These are phyloP conservation scores for Quercus cerris DNA, from an alignment of 306 rosid genomes.

Conservation along the genomic window DNA sequence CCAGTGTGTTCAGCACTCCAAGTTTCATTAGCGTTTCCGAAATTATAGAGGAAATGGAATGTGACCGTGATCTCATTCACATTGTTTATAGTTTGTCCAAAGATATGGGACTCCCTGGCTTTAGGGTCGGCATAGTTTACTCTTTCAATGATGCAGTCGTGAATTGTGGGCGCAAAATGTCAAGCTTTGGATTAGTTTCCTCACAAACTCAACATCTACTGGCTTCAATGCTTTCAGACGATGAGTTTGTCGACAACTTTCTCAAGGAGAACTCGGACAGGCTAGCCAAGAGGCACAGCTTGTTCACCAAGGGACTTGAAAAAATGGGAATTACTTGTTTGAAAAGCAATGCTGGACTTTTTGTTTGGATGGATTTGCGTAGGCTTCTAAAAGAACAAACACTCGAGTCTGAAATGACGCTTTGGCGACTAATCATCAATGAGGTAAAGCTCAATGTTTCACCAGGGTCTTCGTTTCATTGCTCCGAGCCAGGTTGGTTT, in stretches of 20 bases:
- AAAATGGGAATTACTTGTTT: constrained; percentile 57
- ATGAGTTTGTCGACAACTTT: constrained; percentile 41
- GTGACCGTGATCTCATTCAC: constrained; percentile 65
- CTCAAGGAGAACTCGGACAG: constrained; percentile 55
- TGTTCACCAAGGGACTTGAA: constrained; percentile 51
- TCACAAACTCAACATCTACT: constrained; percentile 75
- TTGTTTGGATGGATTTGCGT: constrained; percentile 80
- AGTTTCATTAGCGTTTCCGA: constrained; percentile 55
- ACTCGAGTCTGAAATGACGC: constrained; percentile 55
- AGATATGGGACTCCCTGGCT: constrained; percentile 92
- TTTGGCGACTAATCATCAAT: constrained; percentile 62
- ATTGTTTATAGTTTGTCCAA: constrained; percentile 73
- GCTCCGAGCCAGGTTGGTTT: constrained; percentile 86
- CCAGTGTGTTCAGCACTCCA: constrained; percentile 63
- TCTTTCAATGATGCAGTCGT: constrained; percentile 75
- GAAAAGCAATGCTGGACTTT: constrained; percentile 75
- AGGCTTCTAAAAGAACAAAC: constrained; percentile 50
- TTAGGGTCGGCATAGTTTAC: constrained; percentile 83
- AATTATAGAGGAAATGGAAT: constrained; percentile 47
- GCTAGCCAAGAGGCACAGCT: constrained; percentile 31
- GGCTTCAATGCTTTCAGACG: constrained; percentile 65
- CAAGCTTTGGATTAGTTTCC: constrained; percentile 87
- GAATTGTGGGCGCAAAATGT: constrained; percentile 64
- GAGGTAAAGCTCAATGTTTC: constrained; percentile 92
- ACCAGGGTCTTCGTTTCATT: constrained; percentile 79